Percentiles rank a stretch among this genome's conserved stretches.
Conservation (phyloP, 768 basidiomycete genomes). For the Coprinopsis strossmayeri region DNA sequence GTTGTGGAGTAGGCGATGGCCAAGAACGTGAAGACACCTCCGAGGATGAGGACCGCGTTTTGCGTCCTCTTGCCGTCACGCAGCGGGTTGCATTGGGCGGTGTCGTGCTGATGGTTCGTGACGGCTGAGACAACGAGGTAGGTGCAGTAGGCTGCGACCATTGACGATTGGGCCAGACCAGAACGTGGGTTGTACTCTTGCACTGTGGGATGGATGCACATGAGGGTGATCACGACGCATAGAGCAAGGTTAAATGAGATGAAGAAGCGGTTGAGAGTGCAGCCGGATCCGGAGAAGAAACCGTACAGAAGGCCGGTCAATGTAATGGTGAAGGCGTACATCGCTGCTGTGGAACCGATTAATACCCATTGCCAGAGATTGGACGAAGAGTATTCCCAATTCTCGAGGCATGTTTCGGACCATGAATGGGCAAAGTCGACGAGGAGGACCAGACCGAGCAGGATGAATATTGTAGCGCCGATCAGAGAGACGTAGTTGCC, state of each 20-base stretch:
- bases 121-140: constrained; percentile 94
- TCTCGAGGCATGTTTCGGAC: constrained; percentile 95
- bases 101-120: constrained; percentile 79
- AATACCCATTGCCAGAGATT: constrained; percentile 96
- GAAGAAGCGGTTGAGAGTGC: constrained; percentile 93
- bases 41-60: constrained; percentile 82
- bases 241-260: constrained; percentile 90
- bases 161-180: constrained; percentile 89
- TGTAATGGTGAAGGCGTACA: constrained; percentile 80
- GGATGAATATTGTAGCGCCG: constrained; percentile 91
- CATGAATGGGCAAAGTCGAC: constrained; percentile 99
- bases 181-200: constrained; percentile 93
- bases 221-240: constrained; percentile 69
- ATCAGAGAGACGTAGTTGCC: constrained; percentile 89
- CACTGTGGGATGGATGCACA: constrained; percentile 78
- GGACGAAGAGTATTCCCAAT: constrained; percentile 84
- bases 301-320: constrained; percentile 86
- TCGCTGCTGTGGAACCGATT: constrained; percentile 83
- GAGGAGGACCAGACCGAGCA: constrained; percentile 93
- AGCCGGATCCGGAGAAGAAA: constrained; percentile 84
- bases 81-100: constrained; percentile 80
- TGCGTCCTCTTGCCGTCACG: constrained; percentile 64
- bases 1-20: constrained; percentile 98
- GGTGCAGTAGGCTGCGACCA: constrained; percentile 97
- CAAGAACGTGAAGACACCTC: constrained; percentile 93